These are phyloP conservation scores for Phialophora tarda DNA, from an alignment of 2,329 filamentous ascomycete genomes.

Conservation along the genomic window DNA sequence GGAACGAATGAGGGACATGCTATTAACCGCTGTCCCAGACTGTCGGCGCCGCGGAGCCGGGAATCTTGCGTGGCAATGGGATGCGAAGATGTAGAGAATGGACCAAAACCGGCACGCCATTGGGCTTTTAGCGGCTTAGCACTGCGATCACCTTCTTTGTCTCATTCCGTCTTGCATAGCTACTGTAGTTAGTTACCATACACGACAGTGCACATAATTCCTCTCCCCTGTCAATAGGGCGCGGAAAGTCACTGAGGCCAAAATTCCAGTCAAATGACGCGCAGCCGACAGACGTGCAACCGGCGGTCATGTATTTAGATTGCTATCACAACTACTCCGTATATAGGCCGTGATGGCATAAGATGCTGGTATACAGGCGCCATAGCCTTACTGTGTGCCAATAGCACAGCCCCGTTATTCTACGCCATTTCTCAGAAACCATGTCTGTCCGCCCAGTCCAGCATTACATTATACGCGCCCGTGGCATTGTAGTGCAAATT, in stretches of 20 bases:
- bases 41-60: neutral
- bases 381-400: neutral
- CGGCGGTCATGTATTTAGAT: neutral
- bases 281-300: neutral
- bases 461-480: constrained; percentile 40
- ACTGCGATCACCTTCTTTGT: too few relatives aligned
- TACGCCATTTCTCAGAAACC: constrained; percentile 33
- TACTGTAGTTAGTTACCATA: too few relatives aligned
- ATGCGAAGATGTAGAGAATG: neutral
- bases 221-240: too few relatives aligned
- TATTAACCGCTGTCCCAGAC: neutral
- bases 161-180: too few relatives aligned
- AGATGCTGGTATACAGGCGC: neutral
- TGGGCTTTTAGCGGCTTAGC: too few relatives aligned
- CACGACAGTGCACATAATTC: too few relatives aligned
- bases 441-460: constrained; percentile 40
- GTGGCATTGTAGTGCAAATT: constrained; percentile 43
- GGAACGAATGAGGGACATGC: neutral
- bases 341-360: neutral
- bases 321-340: neutral
- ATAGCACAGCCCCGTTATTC: neutral
- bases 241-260: neutral
- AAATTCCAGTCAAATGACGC: constrained; percentile 5
- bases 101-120: neutral
- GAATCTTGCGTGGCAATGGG: neutral